Evolutionary conservation across 225 moss, liverwort and hornwort genomes (phyloP), one percentile per base, ranked within the genome.

Genomic region (Physcomitrium patens): DNA sequence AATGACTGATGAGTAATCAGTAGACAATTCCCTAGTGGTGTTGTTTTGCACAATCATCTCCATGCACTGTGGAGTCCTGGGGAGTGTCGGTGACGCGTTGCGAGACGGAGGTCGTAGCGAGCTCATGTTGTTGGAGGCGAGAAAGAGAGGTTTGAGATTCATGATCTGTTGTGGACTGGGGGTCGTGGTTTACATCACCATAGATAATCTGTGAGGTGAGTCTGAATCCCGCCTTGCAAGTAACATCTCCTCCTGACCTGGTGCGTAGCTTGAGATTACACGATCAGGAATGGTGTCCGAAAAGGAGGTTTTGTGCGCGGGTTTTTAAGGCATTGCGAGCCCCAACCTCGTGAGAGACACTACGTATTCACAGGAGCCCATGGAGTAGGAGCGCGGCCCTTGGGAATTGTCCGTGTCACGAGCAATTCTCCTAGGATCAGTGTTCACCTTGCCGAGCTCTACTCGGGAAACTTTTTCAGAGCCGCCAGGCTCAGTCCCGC

Each of bases 351-450:
- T 74, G n/a, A 89, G 86, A 55, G 88, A 86, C 10, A 92, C 88
- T 0, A 90, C 75, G 28, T 92, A 92, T 37, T 90, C 88, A 57
- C 88, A 90, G 0, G 92, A 92, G 22, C 92, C 92, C 92, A 92
- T 92, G 9, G 92, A 92, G 60, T 92, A 90, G 0, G 84, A 92
- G 9, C 92, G 73, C 7, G 87, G 87, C 14, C 75, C 28, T 12
- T 18, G 24, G 42, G 63, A 70, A 20, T 42, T 63, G 3, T 69
- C 73, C 3, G 12, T 78, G 11, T 68, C 77, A 9, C 78, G 37
- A 9, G 50, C 46, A 18, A 69, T 64, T 16, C 71, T 60, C 43
- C 82, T 51, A 0, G 82, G 31, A 24, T 74, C 78, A 4, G 55
- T 68, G 50, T 74, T 78, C 57, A 82, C 82, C 82, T 82, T 82